These are phyloP conservation scores for Persicaria maculosa DNA, from an alignment of 148 eudicot species.

Conservation along the genomic window DNA sequence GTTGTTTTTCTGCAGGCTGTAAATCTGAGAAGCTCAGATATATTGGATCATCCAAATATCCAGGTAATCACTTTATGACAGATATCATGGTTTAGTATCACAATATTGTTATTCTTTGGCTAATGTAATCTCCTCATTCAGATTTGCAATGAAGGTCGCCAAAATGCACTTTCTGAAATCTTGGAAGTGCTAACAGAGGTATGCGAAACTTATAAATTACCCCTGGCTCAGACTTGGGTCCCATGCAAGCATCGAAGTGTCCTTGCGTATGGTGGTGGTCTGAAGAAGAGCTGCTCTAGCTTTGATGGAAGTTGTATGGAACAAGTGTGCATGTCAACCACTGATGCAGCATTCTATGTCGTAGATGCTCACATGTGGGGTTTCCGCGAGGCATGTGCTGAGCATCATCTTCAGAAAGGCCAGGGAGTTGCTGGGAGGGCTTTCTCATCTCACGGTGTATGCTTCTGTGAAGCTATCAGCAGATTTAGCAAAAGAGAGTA, in stretches of 20 bases:
- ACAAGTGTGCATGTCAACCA: conserved; percentile 89
- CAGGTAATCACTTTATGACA: conserved; percentile 35
- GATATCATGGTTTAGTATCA: background rate
- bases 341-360: conserved; percentile 81
- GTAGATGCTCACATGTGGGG: conserved; percentile 94
- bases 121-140: conserved; percentile 23
- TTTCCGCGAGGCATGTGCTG: conserved; percentile 89
- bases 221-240: conserved; percentile 98
- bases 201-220: conserved; percentile 78
- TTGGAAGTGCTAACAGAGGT: conserved; percentile 70
- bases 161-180: conserved; percentile 79
- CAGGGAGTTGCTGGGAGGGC: conserved; percentile 97
- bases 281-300: conserved; percentile 79
- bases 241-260: conserved; percentile 83
- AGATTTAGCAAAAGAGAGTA: conserved; percentile 68
- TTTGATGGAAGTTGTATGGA: conserved; percentile 92
- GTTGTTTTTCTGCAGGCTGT: conserved; percentile 62
- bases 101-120: background rate
- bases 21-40: conserved; percentile 80
- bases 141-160: conserved; percentile 91
- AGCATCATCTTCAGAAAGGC: conserved; percentile 88
- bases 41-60: conserved; percentile 61
- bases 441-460: conserved; percentile 46
- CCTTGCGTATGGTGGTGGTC: conserved; percentile 79
- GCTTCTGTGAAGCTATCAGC: conserved; percentile 68